Conservation (phyloP, 805 yeast genomes). For the Ogataea philodendri region DNA sequence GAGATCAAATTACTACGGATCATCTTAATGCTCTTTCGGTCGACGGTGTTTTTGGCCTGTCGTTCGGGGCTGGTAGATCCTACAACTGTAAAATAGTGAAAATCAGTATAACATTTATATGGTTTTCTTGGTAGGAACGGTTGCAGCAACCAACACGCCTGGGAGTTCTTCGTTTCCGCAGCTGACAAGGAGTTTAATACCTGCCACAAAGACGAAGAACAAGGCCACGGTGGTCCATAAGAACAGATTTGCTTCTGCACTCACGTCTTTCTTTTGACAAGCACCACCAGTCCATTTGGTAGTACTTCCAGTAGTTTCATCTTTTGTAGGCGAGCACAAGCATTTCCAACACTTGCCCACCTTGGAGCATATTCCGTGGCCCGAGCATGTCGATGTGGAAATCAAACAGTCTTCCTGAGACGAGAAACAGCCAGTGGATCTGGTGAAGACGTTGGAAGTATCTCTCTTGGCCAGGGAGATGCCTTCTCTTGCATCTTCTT, state of each 20-base stretch:
- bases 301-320: slow-evolving; percentile 43
- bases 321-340: slow-evolving; percentile 44
- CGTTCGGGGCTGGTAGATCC: slow-evolving; percentile 67
- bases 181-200: slow-evolving; percentile 49
- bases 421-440: slow-evolving; percentile 34
- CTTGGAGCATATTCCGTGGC: slow-evolving; percentile 53
- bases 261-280: slow-evolving; percentile 67
- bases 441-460: slow-evolving; percentile 15
- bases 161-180: slow-evolving; percentile 65
- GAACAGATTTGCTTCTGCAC: slow-evolving; percentile 63
- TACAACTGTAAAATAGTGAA: slow-evolving; percentile 35
- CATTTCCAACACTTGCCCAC: slow-evolving; percentile 48
- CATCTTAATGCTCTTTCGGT: slow-evolving; percentile 70
- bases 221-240: slow-evolving; percentile 63
- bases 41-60: slow-evolving; percentile 29
- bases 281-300: slow-evolving; percentile 55
- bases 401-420: slow-evolving; percentile 47
- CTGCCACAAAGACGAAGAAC: slow-evolving; percentile 44
- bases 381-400: slow-evolving; percentile 47
- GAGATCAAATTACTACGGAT: slow-evolving; percentile 49
- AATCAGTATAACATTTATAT: slow-evolving; percentile 16
- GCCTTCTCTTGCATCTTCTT: slow-evolving; percentile 11
- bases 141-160: slow-evolving; percentile 63
- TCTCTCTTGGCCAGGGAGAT: slow-evolving; percentile 26
- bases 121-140: slow-evolving; percentile 41